Percentiles rank a stretch among this genome's conserved stretches.
phyloP scores from a whole-genome alignment of 768 basidiomycete species.

The Leccinellum rugosiceps region DNA sequence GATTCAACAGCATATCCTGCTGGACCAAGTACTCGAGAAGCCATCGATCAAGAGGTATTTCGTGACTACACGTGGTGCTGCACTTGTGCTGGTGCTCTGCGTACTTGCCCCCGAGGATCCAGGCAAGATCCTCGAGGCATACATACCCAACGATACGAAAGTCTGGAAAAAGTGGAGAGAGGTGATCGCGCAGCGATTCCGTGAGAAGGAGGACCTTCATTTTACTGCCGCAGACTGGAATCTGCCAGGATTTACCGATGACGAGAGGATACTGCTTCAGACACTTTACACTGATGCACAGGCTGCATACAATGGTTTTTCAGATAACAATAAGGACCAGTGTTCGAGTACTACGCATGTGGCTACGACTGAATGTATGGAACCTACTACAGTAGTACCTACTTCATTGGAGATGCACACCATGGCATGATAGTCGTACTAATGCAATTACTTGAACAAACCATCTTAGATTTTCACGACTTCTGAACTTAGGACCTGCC shows the following conservation, averaged over 20 bases:
- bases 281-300: slow-evolving; percentile 4
- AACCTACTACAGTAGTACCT: neutral
- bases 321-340: neutral
- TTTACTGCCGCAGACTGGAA: slow-evolving; percentile 2
- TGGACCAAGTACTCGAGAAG: neutral
- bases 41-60: neutral
- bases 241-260: neutral
- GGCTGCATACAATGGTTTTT: neutral
- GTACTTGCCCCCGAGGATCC: slow-evolving; percentile 6
- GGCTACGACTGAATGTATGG: neutral
- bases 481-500: no score
- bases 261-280: neutral
- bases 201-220: neutral
- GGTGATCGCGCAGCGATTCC: neutral
- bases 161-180: slow-evolving; percentile 8
- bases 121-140: slow-evolving; percentile 5
- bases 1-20: slow-evolving; percentile 11
- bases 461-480: no score
- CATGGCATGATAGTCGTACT: neutral
- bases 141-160: slow-evolving; percentile 9
- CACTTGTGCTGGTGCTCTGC: slow-evolving; percentile 4
- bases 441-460: no score
- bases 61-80: slow-evolving; percentile 4
- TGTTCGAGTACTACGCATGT: neutral
- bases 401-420: neutral